These are phyloP conservation scores for Globisporangium yorkense DNA, from an alignment of 352 stramenopile genomes.

Conservation along the genomic window DNA sequence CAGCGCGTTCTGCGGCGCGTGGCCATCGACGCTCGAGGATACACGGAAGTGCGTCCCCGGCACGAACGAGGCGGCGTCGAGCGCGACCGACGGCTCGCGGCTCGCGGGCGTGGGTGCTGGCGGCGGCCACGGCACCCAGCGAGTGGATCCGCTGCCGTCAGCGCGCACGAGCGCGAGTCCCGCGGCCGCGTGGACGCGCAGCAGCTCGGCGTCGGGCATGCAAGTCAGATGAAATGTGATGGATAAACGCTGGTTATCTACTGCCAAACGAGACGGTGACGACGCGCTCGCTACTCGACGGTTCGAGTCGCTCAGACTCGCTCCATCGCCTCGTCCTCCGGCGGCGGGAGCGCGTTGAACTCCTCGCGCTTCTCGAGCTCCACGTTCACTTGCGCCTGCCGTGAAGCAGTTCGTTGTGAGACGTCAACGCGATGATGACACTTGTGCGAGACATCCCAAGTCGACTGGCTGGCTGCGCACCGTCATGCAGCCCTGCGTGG, in stretches of 20 bases:
- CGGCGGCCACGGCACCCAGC: conserved; percentile 22
- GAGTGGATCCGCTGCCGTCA: conserved; percentile 7
- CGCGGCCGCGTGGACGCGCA: conserved; percentile 18
- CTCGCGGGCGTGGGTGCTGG: not conserved
- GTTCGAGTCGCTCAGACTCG: conserved; percentile 29
- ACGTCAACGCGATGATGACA: not conserved
- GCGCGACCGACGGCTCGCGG: conserved; percentile 14
- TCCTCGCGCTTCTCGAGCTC: conserved; percentile 88
- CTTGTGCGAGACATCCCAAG: not conserved
- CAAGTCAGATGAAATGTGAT: too few relatives aligned
- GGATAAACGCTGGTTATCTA: too few relatives aligned
- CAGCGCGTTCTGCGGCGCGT: conserved; percentile 45
- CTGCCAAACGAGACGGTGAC: too few relatives aligned
- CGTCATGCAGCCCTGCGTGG: conserved; percentile 92
- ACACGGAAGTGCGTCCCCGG: conserved; percentile 21
- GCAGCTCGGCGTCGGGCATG: conserved; percentile 4
- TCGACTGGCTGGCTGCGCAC: conserved; percentile 14
- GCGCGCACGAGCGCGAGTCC: conserved; percentile 23
- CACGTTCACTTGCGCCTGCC: conserved; percentile 83
- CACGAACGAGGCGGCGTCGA: conserved; percentile 11
- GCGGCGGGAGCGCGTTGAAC: conserved; percentile 21
- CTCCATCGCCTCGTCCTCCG: conserved; percentile 59
- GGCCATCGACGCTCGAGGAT: conserved; percentile 10
- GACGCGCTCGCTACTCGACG: too few relatives aligned
- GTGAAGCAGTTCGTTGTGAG: not conserved